A percentile compares a stretch with the other conserved stretches of the same genome.
Evolutionary conservation across 768 basidiomycete species (phyloP).

Genomic region (Tremella mesenterica): DNA sequence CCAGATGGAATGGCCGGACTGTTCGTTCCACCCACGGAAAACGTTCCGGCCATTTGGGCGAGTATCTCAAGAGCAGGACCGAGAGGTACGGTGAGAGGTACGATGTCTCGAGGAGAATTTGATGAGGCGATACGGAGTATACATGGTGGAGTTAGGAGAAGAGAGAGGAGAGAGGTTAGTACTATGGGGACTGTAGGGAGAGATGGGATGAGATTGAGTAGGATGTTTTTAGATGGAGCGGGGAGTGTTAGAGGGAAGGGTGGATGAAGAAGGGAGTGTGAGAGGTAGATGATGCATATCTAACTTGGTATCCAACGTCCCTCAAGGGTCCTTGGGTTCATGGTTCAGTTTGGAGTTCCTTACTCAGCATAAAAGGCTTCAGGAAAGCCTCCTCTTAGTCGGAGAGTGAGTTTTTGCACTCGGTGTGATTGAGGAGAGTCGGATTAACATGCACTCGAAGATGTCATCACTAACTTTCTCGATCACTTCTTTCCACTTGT

Average conservation of each 20-base stretch:
- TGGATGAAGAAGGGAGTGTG: no score
- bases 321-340: no score
- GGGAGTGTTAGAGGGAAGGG: constrained; percentile 22
- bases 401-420: no score
- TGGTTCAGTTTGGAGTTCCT: background rate
- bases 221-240: constrained; percentile 68
- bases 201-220: constrained; percentile 50
- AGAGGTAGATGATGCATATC: no score
- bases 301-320: no score
- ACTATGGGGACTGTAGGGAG: constrained; percentile 7
- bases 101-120: constrained; percentile 66
- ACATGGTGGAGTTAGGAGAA: constrained; percentile 34
- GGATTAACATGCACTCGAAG: no score
- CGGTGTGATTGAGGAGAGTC: no score
- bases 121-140: constrained; percentile 75
- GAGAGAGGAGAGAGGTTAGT: constrained; percentile 47
- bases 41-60: background rate
- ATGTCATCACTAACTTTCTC: no score
- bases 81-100: constrained; percentile 35
- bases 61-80: background rate
- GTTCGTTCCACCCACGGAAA: background rate
- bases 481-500: no score
- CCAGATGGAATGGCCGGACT: background rate
- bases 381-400: no score
- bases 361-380: background rate